phyloP scores from a whole-genome alignment of 352 stramenopile species.

The Phytophthora tubulina region DNA sequence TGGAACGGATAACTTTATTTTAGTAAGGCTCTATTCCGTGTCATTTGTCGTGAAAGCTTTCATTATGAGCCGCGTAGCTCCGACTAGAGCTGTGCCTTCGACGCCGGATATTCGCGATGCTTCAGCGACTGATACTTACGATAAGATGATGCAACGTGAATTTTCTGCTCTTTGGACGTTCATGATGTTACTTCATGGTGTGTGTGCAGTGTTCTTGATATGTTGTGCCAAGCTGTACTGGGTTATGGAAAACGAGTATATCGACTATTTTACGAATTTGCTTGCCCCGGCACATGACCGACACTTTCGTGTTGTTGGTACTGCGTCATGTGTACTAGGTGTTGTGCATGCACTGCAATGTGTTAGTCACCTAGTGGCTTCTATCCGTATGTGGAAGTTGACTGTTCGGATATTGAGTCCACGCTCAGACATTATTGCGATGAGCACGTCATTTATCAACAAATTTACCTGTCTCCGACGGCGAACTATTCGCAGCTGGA shows the following conservation, averaged over 20 bases:
- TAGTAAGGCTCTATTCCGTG: no score
- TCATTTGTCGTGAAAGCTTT: no score
- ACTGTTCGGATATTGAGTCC: no score
- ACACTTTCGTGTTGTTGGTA: slow-evolving; percentile 34
- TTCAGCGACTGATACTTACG: no score
- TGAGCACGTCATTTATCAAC: background rate
- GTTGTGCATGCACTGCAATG: background rate
- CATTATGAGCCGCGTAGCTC: no score
- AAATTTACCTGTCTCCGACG: background rate
- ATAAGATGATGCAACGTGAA: background rate
- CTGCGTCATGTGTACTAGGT: background rate
- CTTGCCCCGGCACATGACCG: slow-evolving; percentile 19
- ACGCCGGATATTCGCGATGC: no score
- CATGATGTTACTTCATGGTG: slow-evolving; percentile 15
- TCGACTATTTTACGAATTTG: slow-evolving; percentile 28
- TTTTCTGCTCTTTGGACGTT: slow-evolving; percentile 24
- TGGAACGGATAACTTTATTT: no score
- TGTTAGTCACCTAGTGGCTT: background rate
- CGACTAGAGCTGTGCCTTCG: no score
- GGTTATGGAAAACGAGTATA: slow-evolving; percentile 45
- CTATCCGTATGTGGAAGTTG: no score
- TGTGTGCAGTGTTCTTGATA: slow-evolving; percentile 40
- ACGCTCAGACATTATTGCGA: no score
- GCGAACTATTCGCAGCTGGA: no score
- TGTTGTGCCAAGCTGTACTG: slow-evolving; percentile 31